phyloP scores from a whole-genome alignment of 108 stramenopile species.

The Poteriospumella lacustris region DNA sequence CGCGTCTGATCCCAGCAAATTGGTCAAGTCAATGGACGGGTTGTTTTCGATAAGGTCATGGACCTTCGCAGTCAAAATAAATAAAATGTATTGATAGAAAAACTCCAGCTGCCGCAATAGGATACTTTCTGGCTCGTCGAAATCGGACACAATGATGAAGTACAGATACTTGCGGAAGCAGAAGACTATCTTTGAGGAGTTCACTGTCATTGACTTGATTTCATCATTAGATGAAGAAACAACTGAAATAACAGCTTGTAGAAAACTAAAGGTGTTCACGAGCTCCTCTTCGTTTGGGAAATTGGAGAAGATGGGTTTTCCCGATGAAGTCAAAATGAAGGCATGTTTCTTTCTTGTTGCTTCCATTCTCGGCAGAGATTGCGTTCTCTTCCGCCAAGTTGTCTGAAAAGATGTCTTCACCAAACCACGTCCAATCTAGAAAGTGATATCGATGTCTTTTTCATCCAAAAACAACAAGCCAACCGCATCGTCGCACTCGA shows the following conservation, averaged over 20 bases:
- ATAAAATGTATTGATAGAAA: conserved; percentile 17
- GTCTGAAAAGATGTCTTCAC: too few species aligned
- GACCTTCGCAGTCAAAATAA: conserved; percentile 18
- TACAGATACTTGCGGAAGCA: background rate
- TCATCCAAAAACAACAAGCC: too few species aligned
- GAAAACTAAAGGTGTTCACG: background rate
- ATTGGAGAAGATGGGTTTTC: conserved; percentile 19
- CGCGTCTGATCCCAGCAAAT: conserved; percentile 15
- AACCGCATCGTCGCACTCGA: too few species aligned
- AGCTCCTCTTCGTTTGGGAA: background rate
- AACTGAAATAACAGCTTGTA: conserved; percentile 21
- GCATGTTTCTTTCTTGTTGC: too few species aligned
- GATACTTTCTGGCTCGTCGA: conserved; percentile 4
- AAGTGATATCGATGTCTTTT: too few species aligned
- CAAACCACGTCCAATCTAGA: too few species aligned
- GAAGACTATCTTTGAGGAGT: background rate
- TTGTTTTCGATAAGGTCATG: conserved; percentile 15
- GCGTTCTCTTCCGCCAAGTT: too few species aligned
- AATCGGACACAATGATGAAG: background rate
- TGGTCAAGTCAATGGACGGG: conserved; percentile 6
- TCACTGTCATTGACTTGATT: background rate
- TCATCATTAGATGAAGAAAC: background rate
- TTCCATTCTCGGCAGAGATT: too few species aligned
- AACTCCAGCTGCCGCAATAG: background rate
- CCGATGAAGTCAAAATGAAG: background rate